Percentiles rank a stretch among this genome's conserved stretches.
Evolutionary conservation across 768 basidiomycete species (phyloP).

Genomic region (Candolleomyces efflorescens): DNA sequence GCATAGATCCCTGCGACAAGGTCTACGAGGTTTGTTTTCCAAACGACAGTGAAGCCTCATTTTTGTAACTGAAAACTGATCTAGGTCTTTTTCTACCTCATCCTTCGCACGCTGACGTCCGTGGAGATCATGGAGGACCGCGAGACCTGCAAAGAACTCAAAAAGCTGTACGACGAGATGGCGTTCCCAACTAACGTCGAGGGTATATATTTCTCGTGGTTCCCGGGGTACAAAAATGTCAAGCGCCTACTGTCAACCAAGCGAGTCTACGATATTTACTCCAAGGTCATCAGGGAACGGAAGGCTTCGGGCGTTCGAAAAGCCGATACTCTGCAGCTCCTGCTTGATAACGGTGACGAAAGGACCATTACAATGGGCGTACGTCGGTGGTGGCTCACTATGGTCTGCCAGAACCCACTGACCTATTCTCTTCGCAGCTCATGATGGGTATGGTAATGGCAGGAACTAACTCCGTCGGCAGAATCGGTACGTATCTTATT

Average conservation of each 20-base stretch:
- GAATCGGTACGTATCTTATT: not conserved
- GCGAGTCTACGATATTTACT: not conserved
- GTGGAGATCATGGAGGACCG: not conserved
- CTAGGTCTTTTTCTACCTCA: not conserved
- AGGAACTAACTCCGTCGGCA: not conserved
- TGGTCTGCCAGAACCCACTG: not conserved
- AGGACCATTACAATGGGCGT: not conserved
- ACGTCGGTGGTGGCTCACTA: not conserved
- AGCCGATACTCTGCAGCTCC: not conserved
- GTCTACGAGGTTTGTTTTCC: not conserved
- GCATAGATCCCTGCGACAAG: not conserved
- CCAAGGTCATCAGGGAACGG: not conserved
- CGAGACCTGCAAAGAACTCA: not conserved
- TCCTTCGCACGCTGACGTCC: not conserved
- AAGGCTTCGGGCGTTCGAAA: not conserved
- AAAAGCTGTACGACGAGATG: not conserved
- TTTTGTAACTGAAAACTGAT: not conserved
- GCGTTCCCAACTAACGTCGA: not conserved
- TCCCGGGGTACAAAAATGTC: not conserved
- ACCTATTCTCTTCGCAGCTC: not conserved
- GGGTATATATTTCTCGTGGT: not conserved
- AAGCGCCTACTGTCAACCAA: not conserved
- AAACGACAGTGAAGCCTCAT: not conserved
- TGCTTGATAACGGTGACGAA: not conserved
- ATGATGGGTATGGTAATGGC: conserved; percentile 2